Percentiles rank a stretch among this genome's conserved stretches.
These are phyloP conservation scores for Pouteria glomerata DNA, from an alignment of 148 eudicot species.

Conservation along the genomic window DNA sequence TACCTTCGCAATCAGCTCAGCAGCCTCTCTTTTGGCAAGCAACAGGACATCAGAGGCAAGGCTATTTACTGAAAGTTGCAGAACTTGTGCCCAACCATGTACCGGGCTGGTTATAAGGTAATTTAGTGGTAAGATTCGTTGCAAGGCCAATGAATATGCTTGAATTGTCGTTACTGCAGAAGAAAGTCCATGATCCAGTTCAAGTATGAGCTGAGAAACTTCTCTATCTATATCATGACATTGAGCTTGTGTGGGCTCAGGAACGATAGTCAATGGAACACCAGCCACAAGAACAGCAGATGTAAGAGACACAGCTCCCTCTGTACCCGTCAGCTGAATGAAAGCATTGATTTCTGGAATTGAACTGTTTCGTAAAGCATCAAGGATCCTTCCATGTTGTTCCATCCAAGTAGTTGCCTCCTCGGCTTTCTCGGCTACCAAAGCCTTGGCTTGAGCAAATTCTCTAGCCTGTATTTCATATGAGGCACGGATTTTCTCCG, in stretches of 20 bases:
- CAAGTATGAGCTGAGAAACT: slow-evolving; percentile 59
- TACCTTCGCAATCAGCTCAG: slow-evolving; percentile 60
- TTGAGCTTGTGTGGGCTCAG: slow-evolving; percentile 96
- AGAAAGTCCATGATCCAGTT: slow-evolving; percentile 74
- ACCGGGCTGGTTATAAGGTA: slow-evolving; percentile 92
- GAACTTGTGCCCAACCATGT: slow-evolving; percentile 83
- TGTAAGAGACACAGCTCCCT: slow-evolving; percentile 62
- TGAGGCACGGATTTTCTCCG: slow-evolving; percentile 54
- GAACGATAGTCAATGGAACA: slow-evolving; percentile 90
- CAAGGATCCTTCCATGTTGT: slow-evolving; percentile 82
- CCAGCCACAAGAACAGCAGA: slow-evolving; percentile 84
- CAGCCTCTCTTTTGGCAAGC: slow-evolving; percentile 68
- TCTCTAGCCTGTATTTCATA: slow-evolving; percentile 76
- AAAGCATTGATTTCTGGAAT: slow-evolving; percentile 53
- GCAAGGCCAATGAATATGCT: slow-evolving; percentile 84
- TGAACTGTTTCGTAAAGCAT: slow-evolving; percentile 76
- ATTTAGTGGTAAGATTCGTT: slow-evolving; percentile 75
- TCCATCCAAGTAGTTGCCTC: slow-evolving; percentile 88
- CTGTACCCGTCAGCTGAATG: slow-evolving; percentile 45
- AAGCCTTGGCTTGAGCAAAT: slow-evolving; percentile 75
- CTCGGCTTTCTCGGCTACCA: slow-evolving; percentile 67
- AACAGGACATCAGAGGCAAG: slow-evolving; percentile 66
- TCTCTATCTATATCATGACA: slow-evolving; percentile 88
- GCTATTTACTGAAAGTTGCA: slow-evolving; percentile 57
- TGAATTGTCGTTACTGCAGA: slow-evolving; percentile 63